Base-by-base conservation (phyloP, 2,329 filamentous ascomycete species). In the Byssochlamys sp. region DNA sequence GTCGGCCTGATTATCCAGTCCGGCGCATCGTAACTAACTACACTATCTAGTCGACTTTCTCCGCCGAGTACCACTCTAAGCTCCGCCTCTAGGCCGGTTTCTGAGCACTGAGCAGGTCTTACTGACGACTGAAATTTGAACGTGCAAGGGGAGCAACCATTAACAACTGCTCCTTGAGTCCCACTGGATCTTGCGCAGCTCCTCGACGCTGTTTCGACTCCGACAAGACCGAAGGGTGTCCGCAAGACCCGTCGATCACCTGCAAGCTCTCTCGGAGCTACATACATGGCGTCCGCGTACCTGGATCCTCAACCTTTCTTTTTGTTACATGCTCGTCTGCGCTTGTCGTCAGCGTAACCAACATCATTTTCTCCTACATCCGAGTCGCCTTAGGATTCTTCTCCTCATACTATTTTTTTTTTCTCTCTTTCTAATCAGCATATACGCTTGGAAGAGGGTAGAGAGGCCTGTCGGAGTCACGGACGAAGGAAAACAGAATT, bases 241-340 rank as follows among this genome's bases (percentile, higher is more conserved):
- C 49, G 12, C 49, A 28, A 26, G 49, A 28, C 49, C 10, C 25
- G 49, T 51, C 49, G 49, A 26, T 51, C 49, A 14, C 39, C 39
- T 45, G 24, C 24, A 51, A 11, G 25, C 49, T 14, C 12, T 14
- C 12, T 26, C 10, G 25, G 27, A 51, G 24, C 27, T 51, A 51
- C 28, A 57, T 28, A 48, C 56, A 57, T 57, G 56, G 56, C 52
- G 52, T 53, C 31, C 9, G 12, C 31, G 29, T 57, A 49, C 25
- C 26, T 51, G 51, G 33, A 54, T 54, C 39, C 52, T 31, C 52
- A 33, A 29, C 31, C 24, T 57, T 57, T 57, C 28, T 27, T 53
- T 54, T 50, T 54, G 26, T 53, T 33, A n/a, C 39, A 29, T 57
- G 45, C 39, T 31, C 52, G 52, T 50, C 48, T 57, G 24, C 52